Conservation (phyloP, 352 stramenopile species). For the Labyrinthula sp. region DNA sequence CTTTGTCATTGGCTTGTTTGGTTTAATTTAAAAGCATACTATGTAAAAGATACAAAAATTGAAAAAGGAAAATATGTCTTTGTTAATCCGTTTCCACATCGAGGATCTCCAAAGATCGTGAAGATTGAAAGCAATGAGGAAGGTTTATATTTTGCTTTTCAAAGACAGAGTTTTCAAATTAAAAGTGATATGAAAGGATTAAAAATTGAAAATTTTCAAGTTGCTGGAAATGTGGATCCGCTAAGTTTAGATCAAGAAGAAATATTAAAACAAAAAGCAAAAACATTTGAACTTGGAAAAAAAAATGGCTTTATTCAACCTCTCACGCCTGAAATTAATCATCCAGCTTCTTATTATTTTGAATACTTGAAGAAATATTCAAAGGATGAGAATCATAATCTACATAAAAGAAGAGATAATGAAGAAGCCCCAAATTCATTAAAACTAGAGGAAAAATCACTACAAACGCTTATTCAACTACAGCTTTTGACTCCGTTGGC, state of each 20-base stretch:
- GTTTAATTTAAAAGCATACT: conserved; percentile 22
- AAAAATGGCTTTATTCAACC: conserved; percentile 7
- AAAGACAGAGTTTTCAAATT: conserved; percentile 16
- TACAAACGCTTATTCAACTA: conserved; percentile 10
- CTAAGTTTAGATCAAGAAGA: conserved; percentile 23
- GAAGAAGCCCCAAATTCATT: conserved; percentile 16
- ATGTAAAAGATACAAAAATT: conserved; percentile 7
- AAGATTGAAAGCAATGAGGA: not conserved
- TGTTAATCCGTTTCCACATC: conserved; percentile 14
- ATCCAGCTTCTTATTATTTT: conserved; percentile 1
- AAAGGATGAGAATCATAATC: not conserved
- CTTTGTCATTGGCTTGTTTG: conserved; percentile 25
- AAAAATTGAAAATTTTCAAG: conserved; percentile 10
- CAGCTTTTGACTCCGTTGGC: conserved; percentile 14
- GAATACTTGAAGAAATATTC: not conserved
- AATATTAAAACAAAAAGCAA: conserved; percentile 18
- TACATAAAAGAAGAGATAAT: conserved; percentile 2
- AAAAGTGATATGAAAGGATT: conserved; percentile 1
- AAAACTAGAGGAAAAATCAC: conserved; percentile 11
- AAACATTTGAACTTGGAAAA: conserved; percentile 6
- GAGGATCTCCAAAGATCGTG: conserved; percentile 22
- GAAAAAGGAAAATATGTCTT: conserved; percentile 16
- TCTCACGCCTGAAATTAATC: conserved; percentile 1
- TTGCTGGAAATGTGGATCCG: conserved; percentile 6
- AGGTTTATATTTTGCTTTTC: conserved; percentile 12